Conservation (phyloP, 352 stramenopile genomes). For the Elongisporangium prolatum region DNA sequence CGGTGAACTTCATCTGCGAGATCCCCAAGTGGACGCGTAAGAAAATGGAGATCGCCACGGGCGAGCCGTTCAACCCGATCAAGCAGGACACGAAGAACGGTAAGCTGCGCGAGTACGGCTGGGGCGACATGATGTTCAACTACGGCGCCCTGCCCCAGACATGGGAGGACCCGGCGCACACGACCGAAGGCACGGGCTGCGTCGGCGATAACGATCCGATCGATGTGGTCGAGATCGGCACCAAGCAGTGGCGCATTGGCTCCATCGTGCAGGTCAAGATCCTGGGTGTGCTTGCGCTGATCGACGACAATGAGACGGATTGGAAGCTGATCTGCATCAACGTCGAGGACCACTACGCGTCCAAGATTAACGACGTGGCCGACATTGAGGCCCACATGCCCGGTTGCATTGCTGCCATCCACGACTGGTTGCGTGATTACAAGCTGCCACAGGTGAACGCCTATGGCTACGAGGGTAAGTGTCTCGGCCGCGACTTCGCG, state of each 20-base stretch:
- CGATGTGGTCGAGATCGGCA: constrained; percentile 98
- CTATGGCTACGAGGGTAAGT: constrained; percentile 99
- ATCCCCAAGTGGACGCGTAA: constrained; percentile 98
- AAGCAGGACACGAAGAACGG: constrained; percentile 99
- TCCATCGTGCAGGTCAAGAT: constrained; percentile 96
- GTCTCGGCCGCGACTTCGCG: constrained; percentile 87
- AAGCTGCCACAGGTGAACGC: constrained; percentile 99
- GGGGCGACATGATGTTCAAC: constrained; percentile 99
- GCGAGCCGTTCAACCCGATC: constrained; percentile 95
- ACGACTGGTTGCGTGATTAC: constrained; percentile 99
- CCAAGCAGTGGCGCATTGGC: constrained; percentile 89
- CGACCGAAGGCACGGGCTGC: constrained; percentile 76
- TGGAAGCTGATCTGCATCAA: constrained; percentile 99
- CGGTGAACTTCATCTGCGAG: constrained; percentile 92
- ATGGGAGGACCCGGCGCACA: constrained; percentile 96
- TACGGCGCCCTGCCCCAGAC: constrained; percentile 99
- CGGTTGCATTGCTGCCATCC: constrained; percentile 89
- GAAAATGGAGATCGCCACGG: constrained; percentile 99
- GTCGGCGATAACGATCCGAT: constrained; percentile 98
- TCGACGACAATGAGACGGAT: constrained; percentile 99
- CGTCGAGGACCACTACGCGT: constrained; percentile 95
- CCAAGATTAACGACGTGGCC: constrained; percentile 96
- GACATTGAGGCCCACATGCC: constrained; percentile 96
- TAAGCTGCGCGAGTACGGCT: constrained; percentile 93
- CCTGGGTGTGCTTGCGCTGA: constrained; percentile 98